A percentile compares a stretch with the other conserved stretches of the same genome.
Conservation (phyloP, 2,329 filamentous ascomycete genomes). For the Ceratocystis huliohia region DNA sequence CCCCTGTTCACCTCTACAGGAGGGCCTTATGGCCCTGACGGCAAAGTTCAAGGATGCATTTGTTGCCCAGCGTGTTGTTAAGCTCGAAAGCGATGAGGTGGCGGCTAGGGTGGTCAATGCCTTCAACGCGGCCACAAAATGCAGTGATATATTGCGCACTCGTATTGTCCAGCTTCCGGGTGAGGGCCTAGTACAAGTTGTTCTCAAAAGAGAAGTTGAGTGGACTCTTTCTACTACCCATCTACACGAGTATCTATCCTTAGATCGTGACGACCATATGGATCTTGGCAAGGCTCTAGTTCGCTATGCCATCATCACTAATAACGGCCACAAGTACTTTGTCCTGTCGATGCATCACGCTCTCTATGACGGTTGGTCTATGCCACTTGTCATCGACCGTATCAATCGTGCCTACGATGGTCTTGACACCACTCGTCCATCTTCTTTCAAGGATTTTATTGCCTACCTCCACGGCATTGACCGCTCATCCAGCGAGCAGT, state of each 20-base stretch:
- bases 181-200: slow-evolving; percentile 36
- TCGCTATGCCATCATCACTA: slow-evolving; percentile 34
- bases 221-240: slow-evolving; percentile 27
- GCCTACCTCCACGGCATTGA: slow-evolving; percentile 34
- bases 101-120: slow-evolving; percentile 31
- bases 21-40: slow-evolving; percentile 42
- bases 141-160: slow-evolving; percentile 35
- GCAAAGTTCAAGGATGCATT: slow-evolving; percentile 40
- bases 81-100: slow-evolving; percentile 28
- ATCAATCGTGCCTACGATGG: slow-evolving; percentile 35
- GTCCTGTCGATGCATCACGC: slow-evolving; percentile 45
- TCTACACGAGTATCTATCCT: slow-evolving; percentile 32
- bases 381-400: slow-evolving; percentile 38
- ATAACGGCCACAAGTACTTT: slow-evolving; percentile 31
- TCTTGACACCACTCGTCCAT: slow-evolving; percentile 21
- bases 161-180: slow-evolving; percentile 36
- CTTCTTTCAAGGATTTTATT: slow-evolving; percentile 37
- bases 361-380: slow-evolving; percentile 45
- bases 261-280: slow-evolving; percentile 32
- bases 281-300: slow-evolving; percentile 36
- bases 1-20: slow-evolving; percentile 42
- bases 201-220: slow-evolving; percentile 32
- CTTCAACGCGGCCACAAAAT: slow-evolving; percentile 33
- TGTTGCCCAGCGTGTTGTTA: slow-evolving; percentile 38
- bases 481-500: slow-evolving; percentile 31